These are phyloP conservation scores for Paramecium sexaurelia DNA, from an alignment of 73 alveolate genomes.

Conservation along the genomic window DNA sequence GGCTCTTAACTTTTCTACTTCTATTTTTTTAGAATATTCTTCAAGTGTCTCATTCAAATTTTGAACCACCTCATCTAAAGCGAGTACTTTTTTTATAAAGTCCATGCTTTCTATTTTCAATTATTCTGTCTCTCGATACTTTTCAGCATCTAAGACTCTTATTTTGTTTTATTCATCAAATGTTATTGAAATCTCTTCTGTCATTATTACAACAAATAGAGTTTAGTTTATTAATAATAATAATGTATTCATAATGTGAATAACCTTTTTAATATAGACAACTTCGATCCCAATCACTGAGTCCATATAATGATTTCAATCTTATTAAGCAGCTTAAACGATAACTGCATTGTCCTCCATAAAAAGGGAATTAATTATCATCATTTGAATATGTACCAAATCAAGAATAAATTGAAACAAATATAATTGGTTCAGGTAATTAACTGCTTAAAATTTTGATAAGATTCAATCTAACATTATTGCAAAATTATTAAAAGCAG, in stretches of 20 bases:
- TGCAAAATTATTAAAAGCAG: neutral
- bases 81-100: neutral
- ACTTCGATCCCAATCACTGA: neutral
- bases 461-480: neutral
- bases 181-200: conserved; percentile 77
- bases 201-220: no score
- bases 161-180: conserved; percentile 88
- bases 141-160: conserved; percentile 89
- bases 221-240: no score
- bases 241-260: neutral
- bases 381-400: neutral
- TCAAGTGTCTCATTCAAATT: conserved; percentile 83
- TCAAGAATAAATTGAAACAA: neutral
- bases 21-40: conserved; percentile 86
- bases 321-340: neutral
- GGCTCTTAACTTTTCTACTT: conserved; percentile 87
- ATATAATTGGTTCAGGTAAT: neutral
- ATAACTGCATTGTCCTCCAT: neutral
- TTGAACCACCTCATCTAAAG: conserved; percentile 69
- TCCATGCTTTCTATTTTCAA: conserved; percentile 67
- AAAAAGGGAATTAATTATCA: neutral
- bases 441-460: neutral
- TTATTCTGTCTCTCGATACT: conserved; percentile 81
- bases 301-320: neutral
- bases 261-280: neutral